Percentiles rank a stretch among this genome's conserved stretches.
Conservation (phyloP, 768 basidiomycete genomes). For the Gymnopilus junonius region DNA sequence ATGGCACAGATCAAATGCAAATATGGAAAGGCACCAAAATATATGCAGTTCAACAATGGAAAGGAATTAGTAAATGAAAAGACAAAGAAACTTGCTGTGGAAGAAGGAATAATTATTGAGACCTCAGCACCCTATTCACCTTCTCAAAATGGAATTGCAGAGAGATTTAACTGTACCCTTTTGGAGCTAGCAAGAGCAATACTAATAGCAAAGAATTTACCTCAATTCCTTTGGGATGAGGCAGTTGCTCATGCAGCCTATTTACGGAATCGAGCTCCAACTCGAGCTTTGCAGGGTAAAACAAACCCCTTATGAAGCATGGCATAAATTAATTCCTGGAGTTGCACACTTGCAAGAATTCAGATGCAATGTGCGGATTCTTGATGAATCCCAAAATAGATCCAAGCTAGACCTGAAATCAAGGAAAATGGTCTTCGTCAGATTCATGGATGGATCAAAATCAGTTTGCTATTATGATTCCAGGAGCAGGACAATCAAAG, state of each 20-base stretch:
- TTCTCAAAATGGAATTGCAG: constrained; percentile 20
- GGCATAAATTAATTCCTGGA: constrained; percentile 18
- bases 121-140: constrained; percentile 16
- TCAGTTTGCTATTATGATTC: constrained; percentile 9
- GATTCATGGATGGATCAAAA: constrained; percentile 14
- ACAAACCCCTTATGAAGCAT: constrained; percentile 30
- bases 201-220: constrained; percentile 29
- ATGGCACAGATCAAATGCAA: constrained; percentile 11
- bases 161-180: constrained; percentile 13
- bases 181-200: constrained; percentile 12
- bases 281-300: constrained; percentile 17
- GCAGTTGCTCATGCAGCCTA: constrained; percentile 30
- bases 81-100: constrained; percentile 2
- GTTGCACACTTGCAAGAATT: constrained; percentile 29
- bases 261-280: constrained; percentile 31
- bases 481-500: constrained; percentile 1
- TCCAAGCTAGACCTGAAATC: not conserved
- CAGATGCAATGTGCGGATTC: constrained; percentile 18
- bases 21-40: not conserved
- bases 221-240: constrained; percentile 35
- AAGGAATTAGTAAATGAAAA: constrained; percentile 23
- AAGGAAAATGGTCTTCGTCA: constrained; percentile 22
- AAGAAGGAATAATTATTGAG: constrained; percentile 11
- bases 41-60: constrained; percentile 25
- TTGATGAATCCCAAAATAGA: constrained; percentile 1